Percentiles rank a stretch among this genome's conserved stretches.
phyloP scores from a whole-genome alignment of 1,284 basidiomycete species.

The Sanghuangporus baumii region DNA sequence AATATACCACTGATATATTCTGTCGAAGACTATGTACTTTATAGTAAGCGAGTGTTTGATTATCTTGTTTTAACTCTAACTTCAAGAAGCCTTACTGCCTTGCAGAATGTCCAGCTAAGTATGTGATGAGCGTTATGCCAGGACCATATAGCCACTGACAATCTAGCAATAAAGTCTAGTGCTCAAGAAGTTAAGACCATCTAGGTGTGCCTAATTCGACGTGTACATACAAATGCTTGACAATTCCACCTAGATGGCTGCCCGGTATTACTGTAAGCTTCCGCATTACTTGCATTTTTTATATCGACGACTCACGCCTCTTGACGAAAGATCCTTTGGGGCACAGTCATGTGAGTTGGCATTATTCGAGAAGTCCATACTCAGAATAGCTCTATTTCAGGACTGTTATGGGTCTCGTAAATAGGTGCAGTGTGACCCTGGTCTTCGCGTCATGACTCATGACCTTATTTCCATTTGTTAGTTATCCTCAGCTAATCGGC shows the following conservation, averaged over 20 bases:
- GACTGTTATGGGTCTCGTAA: conserved; percentile 63
- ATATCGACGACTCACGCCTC: not conserved
- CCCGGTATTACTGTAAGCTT: conserved; percentile 39
- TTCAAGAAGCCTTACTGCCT: conserved; percentile 48
- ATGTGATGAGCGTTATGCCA: conserved; percentile 15
- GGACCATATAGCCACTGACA: not conserved
- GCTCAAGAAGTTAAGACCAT: conserved; percentile 47
- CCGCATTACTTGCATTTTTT: not conserved
- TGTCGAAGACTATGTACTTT: conserved; percentile 60
- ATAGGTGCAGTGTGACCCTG: conserved; percentile 36
- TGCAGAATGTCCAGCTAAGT: conserved; percentile 60
- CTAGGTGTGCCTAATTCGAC: conserved; percentile 29
- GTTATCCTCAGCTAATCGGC: conserved; percentile 28
- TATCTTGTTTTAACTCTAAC: not conserved
- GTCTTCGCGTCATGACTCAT: conserved; percentile 47
- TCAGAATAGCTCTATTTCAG: conserved; percentile 26
- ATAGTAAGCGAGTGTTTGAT: conserved; percentile 40
- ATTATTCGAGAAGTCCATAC: not conserved
- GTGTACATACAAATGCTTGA: not conserved
- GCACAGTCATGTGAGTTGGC: conserved; percentile 37
- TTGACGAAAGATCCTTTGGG: conserved; percentile 39
- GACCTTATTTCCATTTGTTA: conserved; percentile 31
- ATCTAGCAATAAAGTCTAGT: conserved; percentile 32
- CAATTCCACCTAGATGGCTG: conserved; percentile 34
- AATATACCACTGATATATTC: not conserved